Percentiles rank a stretch among this genome's conserved stretches.
These are phyloP conservation scores for Myxozyma udenii DNA, from an alignment of 805 yeast genomes.

Conservation along the genomic window DNA sequence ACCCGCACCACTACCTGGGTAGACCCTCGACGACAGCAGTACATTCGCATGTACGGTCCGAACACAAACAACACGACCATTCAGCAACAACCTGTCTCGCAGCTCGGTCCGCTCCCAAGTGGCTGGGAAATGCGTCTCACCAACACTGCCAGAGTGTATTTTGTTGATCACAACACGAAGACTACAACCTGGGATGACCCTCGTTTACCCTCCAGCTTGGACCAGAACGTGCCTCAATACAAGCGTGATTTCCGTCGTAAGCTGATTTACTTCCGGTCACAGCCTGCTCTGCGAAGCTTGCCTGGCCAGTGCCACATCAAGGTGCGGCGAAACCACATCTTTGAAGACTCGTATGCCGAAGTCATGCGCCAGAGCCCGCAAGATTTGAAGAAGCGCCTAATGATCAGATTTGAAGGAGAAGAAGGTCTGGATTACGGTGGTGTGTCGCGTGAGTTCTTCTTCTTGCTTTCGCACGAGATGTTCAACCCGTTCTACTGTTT, in stretches of 20 bases:
- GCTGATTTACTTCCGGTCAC: conserved; percentile 95
- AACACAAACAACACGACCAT: conserved; percentile 69
- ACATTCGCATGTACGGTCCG: conserved; percentile 83
- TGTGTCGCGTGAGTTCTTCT: conserved; percentile 96
- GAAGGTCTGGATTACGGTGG: conserved; percentile 99
- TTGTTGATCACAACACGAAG: conserved; percentile 98
- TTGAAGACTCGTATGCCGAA: conserved; percentile 97
- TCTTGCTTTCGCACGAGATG: conserved; percentile 95
- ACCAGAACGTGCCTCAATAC: conserved; percentile 98
- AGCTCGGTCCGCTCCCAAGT: conserved; percentile 94
- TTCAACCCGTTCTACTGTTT: conserved; percentile 96
- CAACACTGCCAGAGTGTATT: conserved; percentile 96
- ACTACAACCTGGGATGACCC: conserved; percentile 99
- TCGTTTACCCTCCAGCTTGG: conserved; percentile 92
- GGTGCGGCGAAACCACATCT: conserved; percentile 92
- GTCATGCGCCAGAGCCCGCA: conserved; percentile 98
- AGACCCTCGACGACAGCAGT: conserved; percentile 98
- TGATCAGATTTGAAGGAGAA: conserved; percentile 98
- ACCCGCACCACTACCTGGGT: conserved; percentile 99
- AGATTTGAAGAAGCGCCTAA: conserved; percentile 92
- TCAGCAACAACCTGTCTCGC: conserved; percentile 97
- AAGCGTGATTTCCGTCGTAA: conserved; percentile 98
- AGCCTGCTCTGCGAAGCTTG: conserved; percentile 92
- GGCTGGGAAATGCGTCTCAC: conserved; percentile 99
- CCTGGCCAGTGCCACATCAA: conserved; percentile 99